Evolutionary conservation across 305 asterid species (phyloP), one percentile per base, ranked within the genome.

Genomic region (Fraxinus albicans): DNA sequence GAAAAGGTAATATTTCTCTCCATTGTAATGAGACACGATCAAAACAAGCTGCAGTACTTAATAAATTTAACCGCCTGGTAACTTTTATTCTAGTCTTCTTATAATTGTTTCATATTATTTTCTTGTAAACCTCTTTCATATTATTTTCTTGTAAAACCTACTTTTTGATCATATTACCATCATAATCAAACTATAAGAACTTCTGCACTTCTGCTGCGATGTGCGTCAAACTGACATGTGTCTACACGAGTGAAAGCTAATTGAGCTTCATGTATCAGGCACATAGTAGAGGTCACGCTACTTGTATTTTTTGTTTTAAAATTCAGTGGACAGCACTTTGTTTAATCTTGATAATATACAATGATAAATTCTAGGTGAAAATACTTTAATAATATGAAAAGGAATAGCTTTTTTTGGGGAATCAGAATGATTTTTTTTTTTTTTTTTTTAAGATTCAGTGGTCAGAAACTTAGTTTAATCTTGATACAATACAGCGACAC

Each of bases 1-100:
- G 98, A 93, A 89, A 94, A 95, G 97, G 99, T 95, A 91, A 84
- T 55, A 3, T 1, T 27, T 7, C 31, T 58, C 60, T 50, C 60
- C 2, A 50, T 50, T 1, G 21, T 50, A 50, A 50, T 13, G 60
- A 50, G 19, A 50, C 21, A 5, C n/a, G 21, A 50, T 50, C 60
- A 15, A 3, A 50, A 15, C 60, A 15, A 50, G 60, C 60, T 50
- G 58, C 60, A 15, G 60, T 50, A 50, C 7, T 50, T 50, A 50
- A 50, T 3, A 50, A 50, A 13, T 3, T 50, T 50, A 50, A 19
- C 60, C 6, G 21, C 19, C 60, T 50, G 60, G 58, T 50, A 50
- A n/a, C 21, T 13, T 15, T 50, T 50, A 4, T 50, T 50, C 19
- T 47, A 47, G 58, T 47, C 19, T 47, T 47, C 58, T 50, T 50